Base-by-base conservation (phyloP, 805 yeast species). In the Schwanniomyces vanrijiae region DNA sequence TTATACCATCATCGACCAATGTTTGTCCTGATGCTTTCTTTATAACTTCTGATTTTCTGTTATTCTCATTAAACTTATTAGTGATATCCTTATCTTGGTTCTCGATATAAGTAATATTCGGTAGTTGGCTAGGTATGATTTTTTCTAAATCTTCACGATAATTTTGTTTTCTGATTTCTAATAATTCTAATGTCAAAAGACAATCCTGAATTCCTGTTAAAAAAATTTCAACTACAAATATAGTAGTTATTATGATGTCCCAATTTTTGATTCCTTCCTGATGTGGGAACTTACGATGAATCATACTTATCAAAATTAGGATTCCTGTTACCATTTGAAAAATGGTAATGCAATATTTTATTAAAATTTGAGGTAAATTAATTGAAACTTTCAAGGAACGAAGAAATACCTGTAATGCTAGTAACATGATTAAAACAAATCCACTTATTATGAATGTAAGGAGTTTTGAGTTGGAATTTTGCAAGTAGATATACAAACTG, bases 21-120 rank as follows among this genome's bases (percentile, higher is more conserved):
- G 60, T 56, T 20, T 40, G 43, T 19, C 46, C 57, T 19, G 58
- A 56, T 3, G 49, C 29, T 39, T 55, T 54, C 40, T 55, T 56
- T 9, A 42, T 37, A 37, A 41, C 26, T 10, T 42, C 44, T 14
- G 22, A 21, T 10, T 33, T 14, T n/a, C 22, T 16, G 10, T 18
- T 38, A 19, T 37, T 21, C 13, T 42, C 14, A 24, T 18, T 14
- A 20, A 9, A 3, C 14, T 21, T 21, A 22, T 4, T 38, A 2
- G 7, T 38, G 14, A 11, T 20, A 9, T 9, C 24, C 9, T 10
- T 18, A 10, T 37, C 25, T 22, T 38, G 41, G 9, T 20, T 18
- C 4, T 22, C 31, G 20, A 24, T 38, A 38, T n/a, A 6, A 24
- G 21, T 26, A 14, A 19, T 14, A 31, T 25, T 35, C 4, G 40